Evolutionary conservation across 352 stramenopile genomes (phyloP).

Genomic region (Pythium guiyangense): DNA sequence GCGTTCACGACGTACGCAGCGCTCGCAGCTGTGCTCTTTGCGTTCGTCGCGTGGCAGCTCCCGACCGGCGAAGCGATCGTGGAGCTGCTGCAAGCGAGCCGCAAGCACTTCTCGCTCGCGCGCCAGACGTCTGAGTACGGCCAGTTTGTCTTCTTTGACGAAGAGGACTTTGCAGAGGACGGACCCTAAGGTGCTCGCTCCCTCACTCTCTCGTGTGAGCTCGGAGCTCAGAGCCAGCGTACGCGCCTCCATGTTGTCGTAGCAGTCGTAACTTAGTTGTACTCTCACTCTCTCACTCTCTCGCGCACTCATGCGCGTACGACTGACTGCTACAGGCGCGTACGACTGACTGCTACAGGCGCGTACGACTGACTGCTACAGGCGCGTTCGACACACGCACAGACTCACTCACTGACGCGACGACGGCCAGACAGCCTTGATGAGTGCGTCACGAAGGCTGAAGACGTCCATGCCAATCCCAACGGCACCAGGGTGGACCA

Average conservation of each 20-base stretch:
- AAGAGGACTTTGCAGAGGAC: constrained; percentile 35
- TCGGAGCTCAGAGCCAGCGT: too few species aligned
- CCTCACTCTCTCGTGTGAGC: too few species aligned
- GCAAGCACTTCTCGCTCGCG: constrained; percentile 37
- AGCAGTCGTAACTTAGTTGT: not conserved
- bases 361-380: too few species aligned
- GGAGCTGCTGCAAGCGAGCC: constrained; percentile 29
- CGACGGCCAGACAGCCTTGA: not conserved
- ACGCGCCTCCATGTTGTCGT: too few species aligned
- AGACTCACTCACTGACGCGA: too few species aligned
- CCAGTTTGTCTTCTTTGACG: constrained; percentile 73
- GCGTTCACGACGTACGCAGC: constrained; percentile 53
- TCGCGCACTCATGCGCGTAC: too few species aligned
- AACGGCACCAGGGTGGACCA: not conserved
- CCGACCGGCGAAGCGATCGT: constrained; percentile 26
- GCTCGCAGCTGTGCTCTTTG: constrained; percentile 24
- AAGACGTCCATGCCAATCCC: not conserved
- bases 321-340: too few species aligned
- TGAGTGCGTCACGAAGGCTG: not conserved
- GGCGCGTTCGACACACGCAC: too few species aligned
- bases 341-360: too few species aligned
- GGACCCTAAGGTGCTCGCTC: not conserved
- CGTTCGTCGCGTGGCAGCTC: constrained; percentile 27
- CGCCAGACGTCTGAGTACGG: constrained; percentile 68
- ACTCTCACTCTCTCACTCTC: too few species aligned